Evolutionary conservation across 2,329 filamentous ascomycete genomes (phyloP), one percentile per base, ranked within the genome.

Genomic region (Fusarium virguliforme): DNA sequence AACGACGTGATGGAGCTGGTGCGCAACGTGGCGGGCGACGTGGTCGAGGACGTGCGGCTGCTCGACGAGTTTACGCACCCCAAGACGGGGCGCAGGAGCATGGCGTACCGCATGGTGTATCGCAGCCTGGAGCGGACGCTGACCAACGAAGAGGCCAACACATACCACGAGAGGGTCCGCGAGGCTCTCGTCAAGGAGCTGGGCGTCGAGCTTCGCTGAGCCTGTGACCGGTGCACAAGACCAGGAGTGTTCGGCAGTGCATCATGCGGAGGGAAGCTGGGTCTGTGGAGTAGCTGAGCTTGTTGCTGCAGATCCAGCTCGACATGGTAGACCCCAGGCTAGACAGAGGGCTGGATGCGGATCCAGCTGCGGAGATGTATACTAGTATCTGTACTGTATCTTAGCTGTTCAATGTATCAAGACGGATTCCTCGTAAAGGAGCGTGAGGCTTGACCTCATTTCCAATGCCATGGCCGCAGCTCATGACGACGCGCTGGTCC

Each of bases 1-100:
- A 98, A 98, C 82, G 96, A 99, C 81, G 86, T 98, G 57, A 98
- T 98, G 95, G 96, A 98, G 82, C 88, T 98, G 62, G 93, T 98
- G 18, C 90, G 96, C 72, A 91, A 91, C 73, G 86, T 95, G 51
- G 93, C 90, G 9, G 95, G 94, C 56, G 93, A 97, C 79, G 82
- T 90, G 24, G 94, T 96, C 37, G 96, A 99, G 82, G 94, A 97
- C 79, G 95, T 98, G 56, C 86, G 85, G 67, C 85, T 97, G 30
- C 89, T 94, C 58, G 96, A 98, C 81, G 89, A 94, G 79, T 99
- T 98, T 80, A 90, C 88, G 53, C 94, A 98, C 81, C 94, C 95
- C 38, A 94, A 93, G 83, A 95, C 92, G 22, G 90, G 91, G 4
- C 87, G 92, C 73, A 92, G 88, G 83, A 98, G 95, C 83, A 82